Conservation (phyloP, 176 grass and related monocot genomes). For the Cenchrus purpureus region DNA sequence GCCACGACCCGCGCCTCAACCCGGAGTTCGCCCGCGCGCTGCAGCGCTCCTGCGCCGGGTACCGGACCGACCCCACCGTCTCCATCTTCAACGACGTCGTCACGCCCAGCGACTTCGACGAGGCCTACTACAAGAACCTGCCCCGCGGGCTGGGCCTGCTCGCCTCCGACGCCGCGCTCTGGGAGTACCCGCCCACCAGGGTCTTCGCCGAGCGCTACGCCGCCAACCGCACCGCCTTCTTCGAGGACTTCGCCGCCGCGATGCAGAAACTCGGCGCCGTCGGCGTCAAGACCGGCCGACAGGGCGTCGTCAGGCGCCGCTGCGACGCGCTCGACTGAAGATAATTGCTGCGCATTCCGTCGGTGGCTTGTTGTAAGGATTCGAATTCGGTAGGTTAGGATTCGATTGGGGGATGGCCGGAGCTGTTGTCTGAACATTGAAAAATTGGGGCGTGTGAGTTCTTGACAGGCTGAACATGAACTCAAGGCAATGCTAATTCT, state of each 20-base stretch:
- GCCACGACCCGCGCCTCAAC: slow-evolving; percentile 70
- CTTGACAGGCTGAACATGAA: neutral
- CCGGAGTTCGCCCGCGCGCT: slow-evolving; percentile 66
- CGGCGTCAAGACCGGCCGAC: slow-evolving; percentile 71
- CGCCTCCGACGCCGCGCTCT: slow-evolving; percentile 72
- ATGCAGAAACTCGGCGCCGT: slow-evolving; percentile 89
- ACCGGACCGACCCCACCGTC: slow-evolving; percentile 67
- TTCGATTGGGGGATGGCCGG: neutral
- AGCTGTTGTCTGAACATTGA: neutral
- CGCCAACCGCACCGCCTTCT: slow-evolving; percentile 83
- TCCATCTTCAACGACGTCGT: slow-evolving; percentile 94
- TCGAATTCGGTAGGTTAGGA: slow-evolving; percentile 18
- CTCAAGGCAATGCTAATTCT: slow-evolving; percentile 5
- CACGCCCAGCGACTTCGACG: slow-evolving; percentile 74
- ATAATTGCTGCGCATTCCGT: neutral
- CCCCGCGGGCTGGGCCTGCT: slow-evolving; percentile 68
- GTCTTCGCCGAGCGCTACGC: slow-evolving; percentile 73
- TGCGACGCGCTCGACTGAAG: slow-evolving; percentile 80
- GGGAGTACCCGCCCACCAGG: slow-evolving; percentile 64
- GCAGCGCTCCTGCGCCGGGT: slow-evolving; percentile 70
- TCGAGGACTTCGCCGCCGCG: slow-evolving; percentile 75
- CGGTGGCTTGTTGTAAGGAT: neutral
- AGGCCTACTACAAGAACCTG: slow-evolving; percentile 91
- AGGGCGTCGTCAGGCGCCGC: slow-evolving; percentile 74
- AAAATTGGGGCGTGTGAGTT: neutral